Evolutionary conservation across 2,329 filamentous ascomycete genomes (phyloP), one percentile per base, ranked within the genome.

Genomic region (Arthrobotrys iridis): DNA sequence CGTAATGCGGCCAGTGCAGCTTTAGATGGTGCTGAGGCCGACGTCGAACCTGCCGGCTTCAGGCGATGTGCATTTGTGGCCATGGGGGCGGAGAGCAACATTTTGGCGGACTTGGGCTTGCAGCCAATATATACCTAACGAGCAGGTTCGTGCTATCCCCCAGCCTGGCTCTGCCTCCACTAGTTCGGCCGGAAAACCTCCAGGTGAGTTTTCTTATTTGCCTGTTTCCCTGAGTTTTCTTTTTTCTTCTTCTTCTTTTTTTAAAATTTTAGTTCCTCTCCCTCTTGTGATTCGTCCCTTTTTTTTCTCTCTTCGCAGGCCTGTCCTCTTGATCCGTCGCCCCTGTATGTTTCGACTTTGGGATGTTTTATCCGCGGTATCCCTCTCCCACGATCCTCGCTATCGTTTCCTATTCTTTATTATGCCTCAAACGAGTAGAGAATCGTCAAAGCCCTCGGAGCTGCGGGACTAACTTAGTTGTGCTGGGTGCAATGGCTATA

Each of bases 11-110:
- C 72, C 63, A 76, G 72, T 50, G 64, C 48, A 48, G 65, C 63
- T 74, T 74, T 74, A 2, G 70, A 62, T 43, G 70, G 70, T 30
- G 62, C 55, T 62, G 70, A 74, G 11, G 70, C 70, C 70, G 70
- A 74, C 62, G 70, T 74, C 70, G 70, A 67, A 74, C 70, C 70
- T 74, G 70, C 70, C 62, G 70, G 70, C 62, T 74, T 74, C 70
- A 74, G 57, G 55, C 70, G 70, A 74, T 74, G 70, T 57, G 62
- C 70, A 74, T 74, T 74, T 48, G 70, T 74, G 46, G 70, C 70
- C 70, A 74, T 74, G 28, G 70, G 70, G 66, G 70, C 70, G 62
- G 70, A 74, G 70, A 74, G 70, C 55, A 74, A 50, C 70, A 74
- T 74, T 67, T 74, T 74, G 70, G 46, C 60, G 70, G 70, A 46